Evolutionary conservation across 768 basidiomycete species (phyloP).

Genomic region (Kwoniella newhampshirensis): DNA sequence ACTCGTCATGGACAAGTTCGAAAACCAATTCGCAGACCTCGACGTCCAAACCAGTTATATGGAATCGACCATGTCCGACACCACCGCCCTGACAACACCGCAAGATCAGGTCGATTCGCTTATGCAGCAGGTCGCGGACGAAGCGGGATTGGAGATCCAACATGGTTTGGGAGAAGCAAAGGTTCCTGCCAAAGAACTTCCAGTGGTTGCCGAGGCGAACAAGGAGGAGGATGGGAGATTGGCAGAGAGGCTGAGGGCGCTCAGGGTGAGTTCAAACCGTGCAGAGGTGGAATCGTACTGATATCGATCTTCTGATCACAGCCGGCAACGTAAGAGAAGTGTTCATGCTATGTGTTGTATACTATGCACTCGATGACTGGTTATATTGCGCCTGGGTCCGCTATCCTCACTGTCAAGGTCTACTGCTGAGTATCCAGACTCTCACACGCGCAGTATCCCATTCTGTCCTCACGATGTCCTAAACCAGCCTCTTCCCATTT

Average conservation of each 20-base stretch:
- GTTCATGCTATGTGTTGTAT: conserved; percentile 21
- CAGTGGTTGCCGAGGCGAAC: conserved; percentile 61
- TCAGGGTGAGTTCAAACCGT: conserved; percentile 57
- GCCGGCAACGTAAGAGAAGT: conserved; percentile 22
- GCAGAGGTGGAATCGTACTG: neutral
- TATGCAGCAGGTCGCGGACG: conserved; percentile 91
- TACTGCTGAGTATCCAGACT: too few species aligned
- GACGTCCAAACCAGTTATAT: conserved; percentile 98
- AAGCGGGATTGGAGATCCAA: conserved; percentile 90
- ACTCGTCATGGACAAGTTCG: conserved; percentile 98
- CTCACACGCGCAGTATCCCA: too few species aligned
- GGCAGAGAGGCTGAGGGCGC: conserved; percentile 81
- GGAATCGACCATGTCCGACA: conserved; percentile 93
- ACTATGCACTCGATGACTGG: conserved; percentile 3
- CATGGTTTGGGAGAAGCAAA: conserved; percentile 71
- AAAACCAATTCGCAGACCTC: conserved; percentile 89
- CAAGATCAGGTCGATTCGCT: conserved; percentile 95
- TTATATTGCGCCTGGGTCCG: too few species aligned
- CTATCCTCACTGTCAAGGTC: too few species aligned
- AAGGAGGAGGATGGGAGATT: conserved; percentile 57
- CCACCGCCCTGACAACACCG: conserved; percentile 88
- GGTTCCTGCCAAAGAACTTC: conserved; percentile 62
- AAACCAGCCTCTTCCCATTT: conserved; percentile 21
- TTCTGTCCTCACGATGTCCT: neutral
- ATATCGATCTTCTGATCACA: neutral